Conservation (phyloP, 2,329 filamentous ascomycete species). For the Trichoderma atrobrunneum region DNA sequence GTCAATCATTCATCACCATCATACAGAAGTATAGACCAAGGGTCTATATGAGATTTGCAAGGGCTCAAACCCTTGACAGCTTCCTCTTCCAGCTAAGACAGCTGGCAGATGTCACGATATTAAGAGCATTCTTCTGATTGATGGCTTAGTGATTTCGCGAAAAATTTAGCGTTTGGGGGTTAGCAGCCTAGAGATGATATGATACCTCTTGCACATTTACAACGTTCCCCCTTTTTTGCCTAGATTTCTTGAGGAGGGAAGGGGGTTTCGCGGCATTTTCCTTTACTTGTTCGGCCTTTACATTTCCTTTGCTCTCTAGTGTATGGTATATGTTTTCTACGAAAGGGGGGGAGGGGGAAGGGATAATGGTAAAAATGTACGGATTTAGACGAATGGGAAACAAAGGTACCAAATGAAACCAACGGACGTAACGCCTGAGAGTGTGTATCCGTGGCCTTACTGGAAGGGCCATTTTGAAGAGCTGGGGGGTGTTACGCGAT, state of each 20-base stretch:
- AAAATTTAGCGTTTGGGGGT: neutral
- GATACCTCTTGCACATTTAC: neutral
- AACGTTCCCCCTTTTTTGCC: neutral
- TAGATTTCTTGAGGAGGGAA: neutral
- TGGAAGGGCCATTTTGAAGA: neutral
- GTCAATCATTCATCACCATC: neutral
- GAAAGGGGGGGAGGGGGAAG: neutral
- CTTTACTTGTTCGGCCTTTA: neutral
- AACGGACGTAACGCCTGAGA: neutral
- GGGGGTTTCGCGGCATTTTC: neutral
- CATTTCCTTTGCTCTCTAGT: neutral
- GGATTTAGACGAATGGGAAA: neutral
- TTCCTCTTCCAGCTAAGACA: neutral
- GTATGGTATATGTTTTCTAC: neutral
- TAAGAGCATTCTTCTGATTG: neutral
- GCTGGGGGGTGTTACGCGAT: neutral
- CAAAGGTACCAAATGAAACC: neutral
- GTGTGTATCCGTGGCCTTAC: neutral
- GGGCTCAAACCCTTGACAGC: neutral
- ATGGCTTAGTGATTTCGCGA: neutral
- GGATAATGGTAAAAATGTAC: neutral
- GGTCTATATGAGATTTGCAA: neutral
- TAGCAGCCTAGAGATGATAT: neutral
- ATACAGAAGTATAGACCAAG: neutral
- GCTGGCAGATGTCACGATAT: neutral